Evolutionary conservation across 768 basidiomycete species (phyloP).

Genomic region (Trametes coccinea): DNA sequence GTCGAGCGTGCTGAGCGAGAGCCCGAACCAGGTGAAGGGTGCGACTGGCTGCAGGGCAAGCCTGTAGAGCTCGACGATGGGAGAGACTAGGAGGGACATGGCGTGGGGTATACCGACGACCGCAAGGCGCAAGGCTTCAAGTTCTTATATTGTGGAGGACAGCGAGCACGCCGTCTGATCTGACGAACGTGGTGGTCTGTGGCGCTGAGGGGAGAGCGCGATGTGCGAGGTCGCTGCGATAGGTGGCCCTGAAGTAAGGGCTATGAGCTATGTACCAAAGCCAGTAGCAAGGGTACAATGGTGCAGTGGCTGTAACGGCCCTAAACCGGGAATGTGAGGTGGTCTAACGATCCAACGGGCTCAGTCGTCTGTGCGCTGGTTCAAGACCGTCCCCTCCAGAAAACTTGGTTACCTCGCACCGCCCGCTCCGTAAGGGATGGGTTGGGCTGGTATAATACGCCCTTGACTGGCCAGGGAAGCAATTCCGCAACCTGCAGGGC

Average conservation of each 20-base stretch:
- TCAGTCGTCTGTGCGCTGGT: constrained; percentile 78
- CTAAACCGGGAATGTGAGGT: constrained; percentile 78
- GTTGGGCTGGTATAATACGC: constrained; percentile 78
- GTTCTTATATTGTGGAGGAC: neutral
- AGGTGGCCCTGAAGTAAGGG: neutral
- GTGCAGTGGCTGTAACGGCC: constrained; percentile 82
- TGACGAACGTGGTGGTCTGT: neutral
- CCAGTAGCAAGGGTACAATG: constrained; percentile 35
- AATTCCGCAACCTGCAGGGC: constrained; percentile 89
- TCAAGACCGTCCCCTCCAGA: constrained; percentile 94
- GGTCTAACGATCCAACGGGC: constrained; percentile 55
- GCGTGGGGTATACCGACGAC: neutral
- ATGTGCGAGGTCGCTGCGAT: neutral
- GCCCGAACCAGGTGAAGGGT: constrained; percentile 68
- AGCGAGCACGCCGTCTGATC: neutral
- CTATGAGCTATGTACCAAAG: neutral
- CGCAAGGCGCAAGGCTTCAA: neutral
- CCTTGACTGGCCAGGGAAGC: constrained; percentile 88
- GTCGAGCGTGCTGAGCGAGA: constrained; percentile 62
- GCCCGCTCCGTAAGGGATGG: constrained; percentile 64
- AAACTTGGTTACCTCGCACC: constrained; percentile 84
- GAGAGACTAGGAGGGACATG: constrained; percentile 41
- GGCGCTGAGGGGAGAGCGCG: neutral
- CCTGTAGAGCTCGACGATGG: constrained; percentile 51
- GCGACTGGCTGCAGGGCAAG: constrained; percentile 58